These are phyloP conservation scores for Fusarium sp. DNA, from an alignment of 2,329 filamentous ascomycete genomes.

Conservation along the genomic window DNA sequence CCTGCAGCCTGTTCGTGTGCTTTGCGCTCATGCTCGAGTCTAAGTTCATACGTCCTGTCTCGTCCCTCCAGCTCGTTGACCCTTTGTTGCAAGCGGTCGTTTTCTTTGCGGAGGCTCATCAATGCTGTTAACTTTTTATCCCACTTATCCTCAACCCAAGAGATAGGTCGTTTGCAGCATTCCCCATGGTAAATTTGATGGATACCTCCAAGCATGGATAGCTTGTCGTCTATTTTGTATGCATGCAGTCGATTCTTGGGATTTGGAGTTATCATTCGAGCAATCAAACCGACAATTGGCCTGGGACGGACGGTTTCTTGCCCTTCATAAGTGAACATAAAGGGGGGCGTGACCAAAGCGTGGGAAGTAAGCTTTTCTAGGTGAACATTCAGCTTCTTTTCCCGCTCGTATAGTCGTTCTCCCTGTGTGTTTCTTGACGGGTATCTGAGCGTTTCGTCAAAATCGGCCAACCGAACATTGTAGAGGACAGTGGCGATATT, in stretches of 20 bases:
- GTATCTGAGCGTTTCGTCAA: slow-evolving; percentile 55
- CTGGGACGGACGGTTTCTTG: slow-evolving; percentile 57
- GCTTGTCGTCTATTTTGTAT: slow-evolving; percentile 55
- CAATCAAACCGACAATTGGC: slow-evolving; percentile 55
- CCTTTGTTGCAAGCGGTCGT: slow-evolving; percentile 51
- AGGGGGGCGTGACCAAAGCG: slow-evolving; percentile 53
- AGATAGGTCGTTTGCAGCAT: slow-evolving; percentile 59
- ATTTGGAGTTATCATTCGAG: slow-evolving; percentile 52
- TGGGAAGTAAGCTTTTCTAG: slow-evolving; percentile 52
- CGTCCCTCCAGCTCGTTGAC: slow-evolving; percentile 55
- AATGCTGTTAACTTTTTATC: slow-evolving; percentile 52
- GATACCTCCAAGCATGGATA: slow-evolving; percentile 60
- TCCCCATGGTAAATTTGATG: slow-evolving; percentile 61
- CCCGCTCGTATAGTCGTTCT: slow-evolving; percentile 51
- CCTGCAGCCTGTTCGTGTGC: slow-evolving; percentile 51
- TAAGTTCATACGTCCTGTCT: slow-evolving; percentile 56
- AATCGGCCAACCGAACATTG: slow-evolving; percentile 54
- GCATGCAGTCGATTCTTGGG: slow-evolving; percentile 52
- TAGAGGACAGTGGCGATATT: slow-evolving; percentile 61
- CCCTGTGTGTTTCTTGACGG: slow-evolving; percentile 44
- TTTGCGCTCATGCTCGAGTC: slow-evolving; percentile 54
- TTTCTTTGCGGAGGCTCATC: slow-evolving; percentile 50
- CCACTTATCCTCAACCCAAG: slow-evolving; percentile 54
- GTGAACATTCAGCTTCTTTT: slow-evolving; percentile 53
- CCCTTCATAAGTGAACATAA: slow-evolving; percentile 54